Base-by-base conservation (phyloP, 148 eudicot species). In the Gaultheria prostrata region DNA sequence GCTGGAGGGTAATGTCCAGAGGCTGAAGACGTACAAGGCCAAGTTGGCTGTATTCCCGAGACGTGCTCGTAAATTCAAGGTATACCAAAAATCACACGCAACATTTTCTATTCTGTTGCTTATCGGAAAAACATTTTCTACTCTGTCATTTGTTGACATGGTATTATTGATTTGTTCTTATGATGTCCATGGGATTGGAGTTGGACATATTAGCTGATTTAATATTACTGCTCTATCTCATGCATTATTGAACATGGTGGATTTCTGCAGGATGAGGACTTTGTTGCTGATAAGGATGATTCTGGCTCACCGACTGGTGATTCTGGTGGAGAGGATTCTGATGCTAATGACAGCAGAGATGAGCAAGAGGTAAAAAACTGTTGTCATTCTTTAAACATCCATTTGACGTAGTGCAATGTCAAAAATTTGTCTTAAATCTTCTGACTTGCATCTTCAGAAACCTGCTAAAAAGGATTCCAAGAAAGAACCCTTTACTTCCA, bases 271-370 rank as follows among this genome's bases (percentile, higher is more conserved):
- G 99, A 97, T 85, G 95, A 92, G 89, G 99, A 97, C 91, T 97
- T 94, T 87, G 92, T 90, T 88, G 74, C 45, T 77, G 98, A 92
- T 30, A 88, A 88, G 88, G 95, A 94, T 84, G 99, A 97, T 85
- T 90, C 84, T 45, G 99, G 98, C 33, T 97, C 99, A 24, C 94
- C 99, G 10, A 91, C 98, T 80, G 99, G 95, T 89, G 96, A 93
- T 83, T 97, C 99, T 76, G 95, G 88, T 14, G 98, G 77, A 84
- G 99, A 87, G 18, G 93, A 87, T 32, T 92, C 98, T 67, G 91
- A 95, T 92, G 98, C 87, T 70, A 97, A 97, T 86, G 89, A 76
- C 48, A 88, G 89, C 80, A 93, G 91, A 77, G 91, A 83, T 63
- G 94, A 88, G 61, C 86, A 84, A 57, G 97, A 96, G 95, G 99